Conservation (phyloP, 2,329 filamentous ascomycete genomes). For the Cytospora piceae region DNA sequence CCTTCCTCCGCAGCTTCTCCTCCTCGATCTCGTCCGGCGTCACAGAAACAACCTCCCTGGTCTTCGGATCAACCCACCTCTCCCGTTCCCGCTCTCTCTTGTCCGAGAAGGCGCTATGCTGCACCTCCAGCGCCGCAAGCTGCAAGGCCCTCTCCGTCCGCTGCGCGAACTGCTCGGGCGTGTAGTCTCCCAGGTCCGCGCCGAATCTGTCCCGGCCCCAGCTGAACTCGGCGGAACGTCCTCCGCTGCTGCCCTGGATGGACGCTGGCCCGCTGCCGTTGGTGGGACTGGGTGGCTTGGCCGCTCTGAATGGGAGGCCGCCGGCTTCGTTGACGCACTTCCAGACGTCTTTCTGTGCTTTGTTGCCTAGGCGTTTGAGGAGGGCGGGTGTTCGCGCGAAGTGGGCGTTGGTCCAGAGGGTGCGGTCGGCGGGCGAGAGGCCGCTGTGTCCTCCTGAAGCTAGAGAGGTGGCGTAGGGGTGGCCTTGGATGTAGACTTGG, state of each 20-base stretch:
- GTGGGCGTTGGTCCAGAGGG: constrained; percentile 52
- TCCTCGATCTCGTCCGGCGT: constrained; percentile 47
- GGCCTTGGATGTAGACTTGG: constrained; percentile 53
- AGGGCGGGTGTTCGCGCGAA: constrained; percentile 48
- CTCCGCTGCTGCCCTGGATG: background rate
- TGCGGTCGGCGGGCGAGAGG: constrained; percentile 53
- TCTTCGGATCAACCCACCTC: constrained; percentile 29
- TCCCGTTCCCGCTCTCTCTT: constrained; percentile 40
- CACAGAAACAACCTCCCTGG: constrained; percentile 34
- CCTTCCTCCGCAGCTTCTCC: constrained; percentile 52
- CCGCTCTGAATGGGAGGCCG: constrained; percentile 50
- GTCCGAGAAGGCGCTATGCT: constrained; percentile 50
- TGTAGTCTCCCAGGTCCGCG: constrained; percentile 53
- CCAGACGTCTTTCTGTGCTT: constrained; percentile 62
- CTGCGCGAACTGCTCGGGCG: constrained; percentile 49
- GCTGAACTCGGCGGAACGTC: constrained; percentile 27
- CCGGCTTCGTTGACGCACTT: constrained; percentile 57
- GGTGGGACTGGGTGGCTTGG: constrained; percentile 33
- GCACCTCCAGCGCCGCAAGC: constrained; percentile 48
- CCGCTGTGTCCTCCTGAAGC: constrained; percentile 50
- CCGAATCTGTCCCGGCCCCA: constrained; percentile 59
- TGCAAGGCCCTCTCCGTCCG: constrained; percentile 47
- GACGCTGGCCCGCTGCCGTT: constrained; percentile 23
- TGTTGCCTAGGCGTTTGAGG: constrained; percentile 42
- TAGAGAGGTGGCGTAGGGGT: constrained; percentile 51